Conservation (phyloP, 306 rosid species). For the Cucumis sativus region DNA sequence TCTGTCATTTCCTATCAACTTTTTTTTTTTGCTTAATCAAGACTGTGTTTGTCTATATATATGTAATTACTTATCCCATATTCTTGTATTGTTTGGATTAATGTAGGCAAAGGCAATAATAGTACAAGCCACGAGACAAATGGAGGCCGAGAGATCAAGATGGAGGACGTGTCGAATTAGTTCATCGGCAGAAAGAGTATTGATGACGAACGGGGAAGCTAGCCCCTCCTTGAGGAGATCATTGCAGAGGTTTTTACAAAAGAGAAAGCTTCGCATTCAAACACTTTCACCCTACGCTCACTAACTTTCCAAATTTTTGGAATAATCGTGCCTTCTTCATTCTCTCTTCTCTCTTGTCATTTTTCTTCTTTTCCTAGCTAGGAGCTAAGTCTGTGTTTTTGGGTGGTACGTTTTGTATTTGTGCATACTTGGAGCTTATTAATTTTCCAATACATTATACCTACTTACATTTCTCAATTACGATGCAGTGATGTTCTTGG, state of each 20-base stretch:
- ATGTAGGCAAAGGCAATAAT: background rate
- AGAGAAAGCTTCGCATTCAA: background rate
- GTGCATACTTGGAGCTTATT: no score
- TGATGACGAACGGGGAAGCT: background rate
- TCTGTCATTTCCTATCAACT: no score
- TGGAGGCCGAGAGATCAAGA: background rate
- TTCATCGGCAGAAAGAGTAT: fast-evolving
- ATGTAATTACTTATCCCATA: background rate
- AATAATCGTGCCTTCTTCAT: no score
- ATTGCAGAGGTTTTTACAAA: background rate
- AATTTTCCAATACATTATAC: no score
- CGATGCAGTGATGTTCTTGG: no score
- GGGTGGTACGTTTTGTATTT: no score
- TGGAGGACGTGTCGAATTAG: background rate
- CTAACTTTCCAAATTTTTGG: background rate
- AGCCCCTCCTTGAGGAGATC: slow-evolving; percentile 1
- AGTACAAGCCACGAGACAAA: background rate
- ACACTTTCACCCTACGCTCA: background rate
- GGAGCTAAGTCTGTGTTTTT: no score
- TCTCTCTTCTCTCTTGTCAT: no score
- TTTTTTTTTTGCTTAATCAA: no score
- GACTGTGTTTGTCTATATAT: no score
- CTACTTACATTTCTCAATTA: no score
- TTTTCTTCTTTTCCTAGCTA: no score
- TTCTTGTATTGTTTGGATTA: background rate